phyloP scores from a whole-genome alignment of 73 alveolate genomes.

The Tetrahymena borealis region DNA sequence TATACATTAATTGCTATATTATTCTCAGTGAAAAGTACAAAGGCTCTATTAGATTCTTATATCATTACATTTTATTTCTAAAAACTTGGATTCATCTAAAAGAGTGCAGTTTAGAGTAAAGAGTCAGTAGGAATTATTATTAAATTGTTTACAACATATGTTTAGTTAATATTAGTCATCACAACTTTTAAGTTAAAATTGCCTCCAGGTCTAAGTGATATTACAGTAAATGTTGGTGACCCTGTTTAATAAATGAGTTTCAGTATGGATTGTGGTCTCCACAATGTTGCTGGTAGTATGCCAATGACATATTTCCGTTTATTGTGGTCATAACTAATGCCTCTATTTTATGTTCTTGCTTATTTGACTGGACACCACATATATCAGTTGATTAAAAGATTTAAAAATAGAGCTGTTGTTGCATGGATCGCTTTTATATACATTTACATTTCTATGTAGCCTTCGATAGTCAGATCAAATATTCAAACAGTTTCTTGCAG shows the following conservation, averaged over 20 bases:
- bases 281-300: neutral
- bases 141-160: constrained; percentile 22
- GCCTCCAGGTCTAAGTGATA: constrained; percentile 3
- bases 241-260: constrained; percentile 16
- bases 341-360: constrained; percentile 15
- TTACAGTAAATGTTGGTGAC: constrained; percentile 14
- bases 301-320: constrained; percentile 23
- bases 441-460: neutral
- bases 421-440: constrained; percentile 26
- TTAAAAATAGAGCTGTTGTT: neutral
- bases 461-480: neutral
- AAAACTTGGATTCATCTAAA: neutral
- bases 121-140: constrained; percentile 16
- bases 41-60: constrained; percentile 4
- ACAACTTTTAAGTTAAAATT: constrained; percentile 3
- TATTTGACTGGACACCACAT: neutral
- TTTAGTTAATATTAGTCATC: constrained; percentile 6
- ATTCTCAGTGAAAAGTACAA: constrained; percentile 24
- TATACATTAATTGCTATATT: constrained; percentile 1
- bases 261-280: constrained; percentile 28
- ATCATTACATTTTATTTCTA: neutral
- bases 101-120: neutral
- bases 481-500: neutral
- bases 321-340: constrained; percentile 27
- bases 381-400: neutral